phyloP scores from a whole-genome alignment of 2,329 filamentous ascomycete species.

The Ophiostoma australiae region DNA sequence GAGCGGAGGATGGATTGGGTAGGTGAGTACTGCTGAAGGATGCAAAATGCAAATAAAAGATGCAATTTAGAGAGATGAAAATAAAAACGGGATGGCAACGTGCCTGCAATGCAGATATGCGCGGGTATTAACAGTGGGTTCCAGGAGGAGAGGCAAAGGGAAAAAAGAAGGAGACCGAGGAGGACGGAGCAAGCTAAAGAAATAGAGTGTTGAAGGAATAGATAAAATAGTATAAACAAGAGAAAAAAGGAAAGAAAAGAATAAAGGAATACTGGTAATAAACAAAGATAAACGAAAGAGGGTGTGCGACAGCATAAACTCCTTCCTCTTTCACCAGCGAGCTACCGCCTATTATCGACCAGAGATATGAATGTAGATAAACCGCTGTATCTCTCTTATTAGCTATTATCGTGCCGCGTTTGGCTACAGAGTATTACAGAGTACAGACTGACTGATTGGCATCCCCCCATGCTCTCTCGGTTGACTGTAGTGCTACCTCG shows the following conservation, averaged over 20 bases:
- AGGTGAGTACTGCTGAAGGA: background rate
- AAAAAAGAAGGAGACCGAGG: background rate
- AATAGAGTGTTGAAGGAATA: background rate
- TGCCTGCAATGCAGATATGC: background rate
- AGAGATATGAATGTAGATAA: constrained; percentile 16
- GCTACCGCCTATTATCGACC: background rate
- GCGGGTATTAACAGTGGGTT: constrained; percentile 7
- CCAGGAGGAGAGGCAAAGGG: background rate
- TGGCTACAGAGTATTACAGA: background rate
- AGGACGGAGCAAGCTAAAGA: background rate
- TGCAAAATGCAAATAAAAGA: background rate
- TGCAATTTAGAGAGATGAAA: background rate
- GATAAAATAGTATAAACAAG: background rate
- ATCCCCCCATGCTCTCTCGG: constrained; percentile 16
- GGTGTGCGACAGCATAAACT: constrained; percentile 20
- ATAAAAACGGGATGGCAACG: background rate
- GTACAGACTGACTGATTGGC: background rate
- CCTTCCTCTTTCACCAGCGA: constrained; percentile 20
- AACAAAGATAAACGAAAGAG: constrained; percentile 9
- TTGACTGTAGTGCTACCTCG: constrained; percentile 18
- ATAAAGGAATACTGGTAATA: background rate
- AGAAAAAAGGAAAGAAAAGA: background rate
- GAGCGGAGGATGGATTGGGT: background rate
- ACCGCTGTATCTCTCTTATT: background rate
- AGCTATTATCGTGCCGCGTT: background rate